These are phyloP conservation scores for Simmondsia chinensis DNA, from an alignment of 148 eudicot genomes.

Conservation along the genomic window DNA sequence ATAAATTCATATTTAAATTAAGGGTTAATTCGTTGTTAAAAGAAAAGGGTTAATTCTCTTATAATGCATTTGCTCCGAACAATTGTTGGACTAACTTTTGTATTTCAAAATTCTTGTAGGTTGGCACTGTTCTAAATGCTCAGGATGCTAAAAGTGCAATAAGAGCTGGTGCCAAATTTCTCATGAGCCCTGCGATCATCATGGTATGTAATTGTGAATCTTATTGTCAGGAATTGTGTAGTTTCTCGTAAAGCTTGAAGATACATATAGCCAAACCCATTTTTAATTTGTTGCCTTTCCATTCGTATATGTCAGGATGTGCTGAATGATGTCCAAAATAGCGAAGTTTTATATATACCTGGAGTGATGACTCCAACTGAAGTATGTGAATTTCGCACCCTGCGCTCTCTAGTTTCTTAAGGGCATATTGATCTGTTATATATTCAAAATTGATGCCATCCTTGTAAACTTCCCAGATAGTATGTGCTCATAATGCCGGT, in stretches of 20 bases:
- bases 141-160: conserved; percentile 62
- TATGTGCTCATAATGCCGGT: conserved; percentile 56
- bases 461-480: conserved; percentile 35
- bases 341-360: conserved; percentile 68
- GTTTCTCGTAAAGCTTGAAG: neutral
- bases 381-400: conserved; percentile 24
- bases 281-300: neutral
- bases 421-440: neutral
- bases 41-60: neutral
- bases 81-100: neutral
- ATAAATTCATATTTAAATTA: too few relatives aligned
- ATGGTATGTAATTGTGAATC: conserved; percentile 24
- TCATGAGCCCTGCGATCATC: conserved; percentile 86
- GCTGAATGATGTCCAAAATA: conserved; percentile 25
- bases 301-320: conserved; percentile 33
- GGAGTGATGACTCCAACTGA: conserved; percentile 94
- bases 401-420: neutral
- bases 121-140: conserved; percentile 61
- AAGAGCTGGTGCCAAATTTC: conserved; percentile 66
- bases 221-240: neutral
- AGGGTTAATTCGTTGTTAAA: too few relatives aligned
- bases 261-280: neutral
- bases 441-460: neutral
- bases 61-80: neutral
- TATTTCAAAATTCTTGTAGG: conserved; percentile 27